Percentiles rank a stretch among this genome's conserved stretches.
phyloP scores from a whole-genome alignment of 163 green algal genomes.

The Trebouxiophyceae sp. region DNA sequence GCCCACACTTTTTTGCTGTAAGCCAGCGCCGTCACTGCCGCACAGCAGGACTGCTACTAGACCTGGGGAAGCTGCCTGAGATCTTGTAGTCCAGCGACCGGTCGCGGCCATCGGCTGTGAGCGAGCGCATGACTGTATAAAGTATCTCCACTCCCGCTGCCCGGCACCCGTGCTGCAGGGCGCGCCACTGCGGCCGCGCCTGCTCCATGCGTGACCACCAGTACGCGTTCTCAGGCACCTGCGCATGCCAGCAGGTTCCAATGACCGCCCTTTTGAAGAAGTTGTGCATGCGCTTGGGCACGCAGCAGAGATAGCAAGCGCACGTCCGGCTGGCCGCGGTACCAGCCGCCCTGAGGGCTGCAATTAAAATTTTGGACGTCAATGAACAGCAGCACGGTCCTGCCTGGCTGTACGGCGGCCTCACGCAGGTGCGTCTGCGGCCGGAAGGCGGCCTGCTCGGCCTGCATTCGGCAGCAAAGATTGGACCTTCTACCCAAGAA shows the following conservation, averaged over 20 bases:
- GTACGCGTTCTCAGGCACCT: slow-evolving; percentile 27
- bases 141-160: slow-evolving; percentile 46
- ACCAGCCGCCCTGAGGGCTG: neutral
- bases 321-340: neutral
- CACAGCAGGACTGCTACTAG: neutral
- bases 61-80: slow-evolving; percentile 4
- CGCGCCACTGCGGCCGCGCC: slow-evolving; percentile 22
- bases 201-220: slow-evolving; percentile 30
- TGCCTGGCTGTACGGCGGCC: slow-evolving; percentile 3
- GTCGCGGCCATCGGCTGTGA: slow-evolving; percentile 55
- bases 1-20: neutral
- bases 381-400: slow-evolving; percentile 43
- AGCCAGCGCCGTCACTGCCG: neutral
- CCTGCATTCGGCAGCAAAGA: no score
- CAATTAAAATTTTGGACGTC: slow-evolving; percentile 68
- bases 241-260: neutral
- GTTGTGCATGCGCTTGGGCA: neutral
- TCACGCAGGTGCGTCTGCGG: slow-evolving; percentile 17
- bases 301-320: neutral
- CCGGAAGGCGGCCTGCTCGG: slow-evolving; percentile 2
- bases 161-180: slow-evolving; percentile 28
- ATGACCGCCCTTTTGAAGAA: neutral
- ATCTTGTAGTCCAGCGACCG: slow-evolving; percentile 65
- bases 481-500: no score
- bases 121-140: slow-evolving; percentile 56